Base-by-base conservation (phyloP, 768 basidiomycete species). In the Tricholoma terreum region DNA sequence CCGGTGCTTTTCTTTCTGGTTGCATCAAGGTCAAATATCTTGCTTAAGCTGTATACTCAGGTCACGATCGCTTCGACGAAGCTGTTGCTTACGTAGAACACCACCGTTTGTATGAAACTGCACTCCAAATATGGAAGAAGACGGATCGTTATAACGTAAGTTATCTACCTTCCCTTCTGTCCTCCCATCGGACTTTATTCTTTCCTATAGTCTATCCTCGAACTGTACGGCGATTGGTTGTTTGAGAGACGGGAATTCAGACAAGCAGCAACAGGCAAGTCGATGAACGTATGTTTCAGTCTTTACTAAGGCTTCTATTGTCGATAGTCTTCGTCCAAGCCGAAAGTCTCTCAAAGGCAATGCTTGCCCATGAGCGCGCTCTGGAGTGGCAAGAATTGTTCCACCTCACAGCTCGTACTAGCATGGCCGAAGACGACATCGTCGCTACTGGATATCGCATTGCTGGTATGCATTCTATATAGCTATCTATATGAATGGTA, bases 381-480 rank as follows among this genome's bases (percentile, higher is more conserved):
- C 75, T 93, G 31, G 84, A 89, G 54, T 99, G 96, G 96, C 86
- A 89, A 65, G 93, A 95, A 61, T 76, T 97, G 0, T 98, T 99
- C 69, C 86, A 90, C 22, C 74, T 97, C 24, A 89, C 89, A 2
- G 63, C 81, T 19, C 77, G 76, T 24, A 77, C 82, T 49, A 73
- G 78, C 2, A 63, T 83, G 9, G 57, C 77, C 0, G 72, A 73
- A 27, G 85, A 87, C 11, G 85, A 90, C 43, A 66, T 92, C 9
- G 68, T 74, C 12, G 80, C 81, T 2, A 83, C 86, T 64, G 92
- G 84, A 11, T 86, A 89, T 67, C 85, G 92, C 15, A 76, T 95
- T 4, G 86, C 92, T 36, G 93, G 94, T 93, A 46, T 31, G 84
- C 73, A 48, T 56, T 56, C 49, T 49, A 19, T 6, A 54, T 36